Conservation (phyloP, 768 basidiomycete genomes). For the Boletus sensibilis region DNA sequence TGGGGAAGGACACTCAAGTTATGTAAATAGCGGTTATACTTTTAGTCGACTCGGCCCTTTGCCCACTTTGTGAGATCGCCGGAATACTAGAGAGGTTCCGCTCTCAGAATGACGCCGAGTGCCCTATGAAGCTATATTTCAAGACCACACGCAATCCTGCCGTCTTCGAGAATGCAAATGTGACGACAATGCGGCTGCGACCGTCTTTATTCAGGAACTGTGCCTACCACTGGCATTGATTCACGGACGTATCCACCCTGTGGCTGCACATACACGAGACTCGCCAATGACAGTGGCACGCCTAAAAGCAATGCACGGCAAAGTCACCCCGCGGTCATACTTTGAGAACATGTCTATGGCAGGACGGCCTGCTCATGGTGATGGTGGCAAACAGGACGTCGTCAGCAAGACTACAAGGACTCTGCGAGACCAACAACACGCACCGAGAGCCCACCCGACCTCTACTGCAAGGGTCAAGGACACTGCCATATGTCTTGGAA, state of each 20-base stretch:
- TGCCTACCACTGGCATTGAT: not conserved
- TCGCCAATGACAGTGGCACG: not conserved
- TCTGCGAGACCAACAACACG: not conserved
- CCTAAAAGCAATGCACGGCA: not conserved
- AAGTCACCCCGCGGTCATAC: conserved; percentile 3
- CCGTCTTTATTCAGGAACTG: not conserved
- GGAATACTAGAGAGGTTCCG: no score
- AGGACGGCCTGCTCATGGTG: not conserved
- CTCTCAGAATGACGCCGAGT: not conserved
- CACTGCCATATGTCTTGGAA: not conserved
- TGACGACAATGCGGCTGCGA: no score
- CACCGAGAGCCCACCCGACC: no score
- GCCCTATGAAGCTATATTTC: no score
- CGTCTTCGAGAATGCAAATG: not conserved
- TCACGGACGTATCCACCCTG: not conserved
- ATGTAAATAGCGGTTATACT: not conserved
- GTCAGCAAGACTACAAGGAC: not conserved
- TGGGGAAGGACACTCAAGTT: not conserved
- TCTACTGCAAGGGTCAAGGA: not conserved
- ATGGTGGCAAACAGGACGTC: not conserved
- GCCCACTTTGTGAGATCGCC: not conserved
- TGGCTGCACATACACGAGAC: not conserved
- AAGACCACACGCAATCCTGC: not conserved
- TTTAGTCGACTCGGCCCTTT: not conserved
- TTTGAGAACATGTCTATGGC: not conserved